Evolutionary conservation across 169 alveolate genomes (phyloP), one percentile per base, ranked within the genome.

Genomic region (Plasmodium vinckei): DNA sequence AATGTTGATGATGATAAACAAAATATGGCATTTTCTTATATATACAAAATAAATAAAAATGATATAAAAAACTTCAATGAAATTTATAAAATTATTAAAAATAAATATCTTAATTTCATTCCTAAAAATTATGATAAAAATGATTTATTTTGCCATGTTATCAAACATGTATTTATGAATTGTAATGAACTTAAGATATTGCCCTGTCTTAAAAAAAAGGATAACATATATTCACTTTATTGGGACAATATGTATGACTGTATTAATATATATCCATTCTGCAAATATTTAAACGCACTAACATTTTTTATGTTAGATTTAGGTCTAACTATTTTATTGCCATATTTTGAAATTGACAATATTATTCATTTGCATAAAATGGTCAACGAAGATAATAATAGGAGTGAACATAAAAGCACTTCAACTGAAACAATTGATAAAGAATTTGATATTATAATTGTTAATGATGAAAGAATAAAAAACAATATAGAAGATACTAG

Each of bases 311-410:
- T 82, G 25, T 42, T 82, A 23, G 90, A 82, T 57, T 57, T 82
- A 17, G 90, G 90, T 27, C 39, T 82, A 51, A 82, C 71, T 15
- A 60, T 82, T 67, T 42, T 82, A n/a, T 27, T 82, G 15, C 90
- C 90, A 33, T 82, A 67, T 61, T 82, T 67, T 51, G 90, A 82
- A 82, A 82, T 82, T 54, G 90, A 82, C 17, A 82, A 82, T 44
- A 56, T 82, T 56, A 49, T 61, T 7, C 90, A 82, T 44, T 33
- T 82, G 57, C 90, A 82, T 39, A 82, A 82, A 82, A 53, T 33
- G 65, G 47, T 82, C 17, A 67, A 12, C 13, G 72, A 15, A 27
- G 60, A 56, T 42, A 10, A 56, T 15, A 67, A 23, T 63, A 51
- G 3, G 10, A 54, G 59, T 51, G 59, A 4, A 21, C 9, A 51